A percentile compares a stretch with the other conserved stretches of the same genome.
Conservation (phyloP, 176 grass and related monocot genomes). For the Phoenix roebelenii region DNA sequence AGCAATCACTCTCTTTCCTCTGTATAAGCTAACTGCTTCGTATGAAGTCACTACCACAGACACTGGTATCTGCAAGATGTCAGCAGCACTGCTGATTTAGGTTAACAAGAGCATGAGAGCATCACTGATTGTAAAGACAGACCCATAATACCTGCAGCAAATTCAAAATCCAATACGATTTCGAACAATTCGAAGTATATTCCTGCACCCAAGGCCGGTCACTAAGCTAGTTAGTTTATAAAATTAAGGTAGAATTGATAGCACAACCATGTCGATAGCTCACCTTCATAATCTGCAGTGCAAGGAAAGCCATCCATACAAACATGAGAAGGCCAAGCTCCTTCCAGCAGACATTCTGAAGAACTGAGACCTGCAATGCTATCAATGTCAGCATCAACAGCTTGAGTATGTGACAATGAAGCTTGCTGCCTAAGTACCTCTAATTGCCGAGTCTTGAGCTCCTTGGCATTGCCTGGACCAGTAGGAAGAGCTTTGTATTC, state of each 20-base stretch:
- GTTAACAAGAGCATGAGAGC: too few species aligned
- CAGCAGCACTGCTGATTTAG: too few species aligned
- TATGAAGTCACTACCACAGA: constrained; percentile 4
- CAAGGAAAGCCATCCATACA: constrained; percentile 11
- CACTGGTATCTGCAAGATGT: constrained; percentile 3
- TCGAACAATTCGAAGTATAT: constrained; percentile 11
- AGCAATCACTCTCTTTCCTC: constrained; percentile 10
- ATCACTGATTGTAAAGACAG: too few species aligned
- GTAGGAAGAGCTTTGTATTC: constrained; percentile 6
- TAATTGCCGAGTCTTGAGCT: background rate
- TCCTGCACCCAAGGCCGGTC: background rate
- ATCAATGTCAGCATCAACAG: background rate
- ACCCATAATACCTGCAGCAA: constrained; percentile 5
- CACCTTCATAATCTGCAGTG: constrained; percentile 10
- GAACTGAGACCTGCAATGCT: constrained; percentile 1
- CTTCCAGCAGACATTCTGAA: constrained; percentile 17
- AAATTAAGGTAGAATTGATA: too few species aligned
- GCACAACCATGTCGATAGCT: background rate
- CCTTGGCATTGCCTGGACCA: background rate
- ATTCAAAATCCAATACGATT: constrained; percentile 11
- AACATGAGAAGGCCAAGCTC: constrained; percentile 15
- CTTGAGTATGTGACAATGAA: too few species aligned
- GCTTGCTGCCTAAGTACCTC: background rate
- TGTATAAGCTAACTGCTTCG: constrained; percentile 17
- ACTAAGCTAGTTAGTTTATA: background rate